Base-by-base conservation (phyloP, 495 filamentous ascomycete genomes). In the Parachaetomium inaequale region DNA sequence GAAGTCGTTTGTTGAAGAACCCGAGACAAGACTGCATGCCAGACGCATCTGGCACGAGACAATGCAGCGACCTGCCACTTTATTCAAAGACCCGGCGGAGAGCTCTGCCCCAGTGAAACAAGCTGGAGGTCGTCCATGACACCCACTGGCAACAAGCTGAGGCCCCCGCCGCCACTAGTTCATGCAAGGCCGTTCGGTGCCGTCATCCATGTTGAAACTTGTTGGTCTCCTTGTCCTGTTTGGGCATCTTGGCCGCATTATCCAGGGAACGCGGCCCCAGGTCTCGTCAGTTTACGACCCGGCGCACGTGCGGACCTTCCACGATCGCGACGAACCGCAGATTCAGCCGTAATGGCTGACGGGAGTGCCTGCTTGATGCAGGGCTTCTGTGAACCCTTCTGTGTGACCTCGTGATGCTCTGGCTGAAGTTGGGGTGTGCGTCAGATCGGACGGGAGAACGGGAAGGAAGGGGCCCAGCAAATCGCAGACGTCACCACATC, bases 101-200 rank as follows among this genome's bases (percentile, higher is more conserved):
- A n/a, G n/a, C n/a, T n/a, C n/a, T n/a, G n/a, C n/a, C n/a, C n/a
- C n/a, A n/a, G 23, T 29, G 57, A 51, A 40, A 59, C 57, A 21
- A 50, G 47, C 31, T 36, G 29, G 7, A 26, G 42, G 32, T 31
- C 3, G 26, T 15, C 29, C 31, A 17, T 21, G 23, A 32, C 14
- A 40, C n/a, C 15, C 40, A 6, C 2, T 15, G 29, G 5, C 14
- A 19, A n/a, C 15, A 34, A 38, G 19, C 4, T 7, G 34, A 17
- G 0, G 10, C 4, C 17, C 23, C 46, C 34, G 34, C 21, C 23
- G 21, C 14, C 47, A 21, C 32, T 52, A 43, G 8, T 40, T 17
- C 14, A 60, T 60, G 58, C 58, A 34, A 31, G 58, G 58, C 17
- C 19, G 49, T 60, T 60, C 11, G 53, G 58, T 52, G 47, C 47